Conservation (phyloP, 192 early-diverging fungal species). For the Linnemannia schmuckeri region DNA sequence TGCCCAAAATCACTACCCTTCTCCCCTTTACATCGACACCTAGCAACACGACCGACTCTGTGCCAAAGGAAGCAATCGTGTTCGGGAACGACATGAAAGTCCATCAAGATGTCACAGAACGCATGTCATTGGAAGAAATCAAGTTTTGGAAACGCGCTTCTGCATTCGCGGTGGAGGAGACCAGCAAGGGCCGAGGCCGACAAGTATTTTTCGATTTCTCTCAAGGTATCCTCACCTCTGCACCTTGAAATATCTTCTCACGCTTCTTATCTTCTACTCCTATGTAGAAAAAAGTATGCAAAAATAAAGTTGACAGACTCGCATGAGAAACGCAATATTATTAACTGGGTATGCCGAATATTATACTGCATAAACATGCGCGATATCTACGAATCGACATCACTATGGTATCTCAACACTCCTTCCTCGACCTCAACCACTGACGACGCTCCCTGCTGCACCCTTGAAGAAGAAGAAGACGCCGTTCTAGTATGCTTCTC, state of each 20-base stretch:
- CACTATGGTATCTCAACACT: conserved; percentile 48
- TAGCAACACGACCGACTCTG: background rate
- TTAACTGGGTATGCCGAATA: no score
- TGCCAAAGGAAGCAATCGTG: conserved; percentile 3
- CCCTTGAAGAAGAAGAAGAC: background rate
- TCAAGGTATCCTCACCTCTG: background rate
- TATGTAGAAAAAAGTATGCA: no score
- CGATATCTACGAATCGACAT: conserved; percentile 8
- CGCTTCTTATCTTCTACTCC: no score
- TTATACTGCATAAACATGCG: background rate
- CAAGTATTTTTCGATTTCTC: background rate
- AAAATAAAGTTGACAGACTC: no score
- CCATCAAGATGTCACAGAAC: background rate
- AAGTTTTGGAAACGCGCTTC: conserved; percentile 18
- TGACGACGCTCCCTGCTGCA: no score
- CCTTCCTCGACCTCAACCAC: conserved; percentile 37
- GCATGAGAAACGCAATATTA: no score
- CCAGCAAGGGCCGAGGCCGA: background rate
- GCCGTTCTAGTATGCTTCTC: background rate
- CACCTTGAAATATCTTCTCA: background rate
- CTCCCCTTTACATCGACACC: no score
- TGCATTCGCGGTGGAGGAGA: background rate
- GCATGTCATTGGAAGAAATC: background rate
- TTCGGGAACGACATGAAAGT: conserved; percentile 14
- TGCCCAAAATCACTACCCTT: background rate